Evolutionary conservation across 1,284 basidiomycete species (phyloP).

Genomic region (Puccinia hordei): DNA sequence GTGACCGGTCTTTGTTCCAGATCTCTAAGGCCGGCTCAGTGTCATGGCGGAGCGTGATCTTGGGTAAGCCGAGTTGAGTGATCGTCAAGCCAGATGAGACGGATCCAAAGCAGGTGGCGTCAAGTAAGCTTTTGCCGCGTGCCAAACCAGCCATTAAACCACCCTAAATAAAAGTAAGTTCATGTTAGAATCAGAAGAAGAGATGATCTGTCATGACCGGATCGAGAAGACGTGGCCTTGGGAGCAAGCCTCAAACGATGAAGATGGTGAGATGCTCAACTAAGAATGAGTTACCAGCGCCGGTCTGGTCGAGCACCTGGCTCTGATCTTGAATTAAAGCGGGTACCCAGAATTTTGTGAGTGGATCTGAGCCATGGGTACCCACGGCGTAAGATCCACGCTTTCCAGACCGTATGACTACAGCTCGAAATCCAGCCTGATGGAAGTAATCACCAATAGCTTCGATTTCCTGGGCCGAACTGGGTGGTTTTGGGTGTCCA

Average conservation of each 20-base stretch:
- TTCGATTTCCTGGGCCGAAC: slow-evolving; percentile 14
- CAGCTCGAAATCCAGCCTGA: slow-evolving; percentile 13
- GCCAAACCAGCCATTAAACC: slow-evolving; percentile 45
- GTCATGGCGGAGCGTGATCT: neutral
- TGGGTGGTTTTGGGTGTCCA: slow-evolving; percentile 8
- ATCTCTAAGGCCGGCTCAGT: neutral
- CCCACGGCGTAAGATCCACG: slow-evolving; percentile 21
- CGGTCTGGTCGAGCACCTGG: slow-evolving; percentile 39
- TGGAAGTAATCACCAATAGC: slow-evolving; percentile 12
- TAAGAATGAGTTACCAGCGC: slow-evolving; percentile 43
- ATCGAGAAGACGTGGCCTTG: neutral
- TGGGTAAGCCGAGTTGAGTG: slow-evolving; percentile 40
- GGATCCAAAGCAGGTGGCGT: slow-evolving; percentile 39
- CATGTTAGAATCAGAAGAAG: no score
- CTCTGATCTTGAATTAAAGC: slow-evolving; percentile 34
- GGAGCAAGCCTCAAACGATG: neutral
- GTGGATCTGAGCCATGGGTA: neutral
- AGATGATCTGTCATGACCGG: neutral
- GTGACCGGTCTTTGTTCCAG: slow-evolving; percentile 26
- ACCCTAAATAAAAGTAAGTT: slow-evolving; percentile 10
- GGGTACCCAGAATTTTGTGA: slow-evolving; percentile 16
- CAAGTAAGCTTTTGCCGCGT: slow-evolving; percentile 14
- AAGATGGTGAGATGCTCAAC: slow-evolving; percentile 12
- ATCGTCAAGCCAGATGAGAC: slow-evolving; percentile 46
- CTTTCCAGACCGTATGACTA: slow-evolving; percentile 42